A percentile compares a stretch with the other conserved stretches of the same genome.
These are phyloP conservation scores for Plenodomus biglobosus DNA, from an alignment of 2,329 filamentous ascomycete genomes.

Conservation along the genomic window DNA sequence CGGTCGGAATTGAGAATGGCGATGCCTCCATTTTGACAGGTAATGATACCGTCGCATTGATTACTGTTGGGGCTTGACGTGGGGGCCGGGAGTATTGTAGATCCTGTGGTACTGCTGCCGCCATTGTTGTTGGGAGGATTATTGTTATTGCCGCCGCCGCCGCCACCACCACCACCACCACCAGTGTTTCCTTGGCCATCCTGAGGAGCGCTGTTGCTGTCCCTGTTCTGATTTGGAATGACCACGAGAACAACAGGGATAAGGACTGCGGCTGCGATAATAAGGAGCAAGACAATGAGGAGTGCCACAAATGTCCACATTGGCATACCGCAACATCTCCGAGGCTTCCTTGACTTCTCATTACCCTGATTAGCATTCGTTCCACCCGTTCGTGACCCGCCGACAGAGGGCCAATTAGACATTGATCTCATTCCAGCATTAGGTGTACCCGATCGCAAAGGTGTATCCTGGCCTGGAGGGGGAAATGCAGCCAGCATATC, in stretches of 20 bases:
- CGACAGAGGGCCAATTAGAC: slow-evolving; percentile 35
- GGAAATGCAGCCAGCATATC: slow-evolving; percentile 69
- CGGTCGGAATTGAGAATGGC: slow-evolving; percentile 66
- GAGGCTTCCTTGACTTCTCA: slow-evolving; percentile 46
- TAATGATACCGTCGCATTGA: slow-evolving; percentile 61
- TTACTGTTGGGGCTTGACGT: slow-evolving; percentile 20
- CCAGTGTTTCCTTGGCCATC: slow-evolving; percentile 17
- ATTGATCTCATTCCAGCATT: slow-evolving; percentile 29
- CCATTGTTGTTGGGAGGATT: too few species aligned
- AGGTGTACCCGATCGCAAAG: slow-evolving; percentile 34
- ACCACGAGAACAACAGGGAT: slow-evolving; percentile 70
- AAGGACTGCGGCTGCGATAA: slow-evolving; percentile 79
- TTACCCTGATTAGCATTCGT: slow-evolving; percentile 24
- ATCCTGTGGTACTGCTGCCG: slow-evolving; percentile 11
- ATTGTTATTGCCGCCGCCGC: not conserved
- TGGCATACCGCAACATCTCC: slow-evolving; percentile 81
- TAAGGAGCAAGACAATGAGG: slow-evolving; percentile 65
- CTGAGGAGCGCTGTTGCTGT: slow-evolving; percentile 17
- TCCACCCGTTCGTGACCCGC: slow-evolving; percentile 8
- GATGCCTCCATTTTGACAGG: slow-evolving; percentile 78
- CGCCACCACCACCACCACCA: slow-evolving; percentile 5
- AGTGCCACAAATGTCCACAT: slow-evolving; percentile 73
- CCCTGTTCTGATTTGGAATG: slow-evolving; percentile 54
- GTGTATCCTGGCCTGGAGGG: slow-evolving; percentile 56
- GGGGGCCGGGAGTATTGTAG: slow-evolving; percentile 19